Base-by-base conservation (phyloP, 768 basidiomycete species). In the Hygrophoropsis aurantiaca region DNA sequence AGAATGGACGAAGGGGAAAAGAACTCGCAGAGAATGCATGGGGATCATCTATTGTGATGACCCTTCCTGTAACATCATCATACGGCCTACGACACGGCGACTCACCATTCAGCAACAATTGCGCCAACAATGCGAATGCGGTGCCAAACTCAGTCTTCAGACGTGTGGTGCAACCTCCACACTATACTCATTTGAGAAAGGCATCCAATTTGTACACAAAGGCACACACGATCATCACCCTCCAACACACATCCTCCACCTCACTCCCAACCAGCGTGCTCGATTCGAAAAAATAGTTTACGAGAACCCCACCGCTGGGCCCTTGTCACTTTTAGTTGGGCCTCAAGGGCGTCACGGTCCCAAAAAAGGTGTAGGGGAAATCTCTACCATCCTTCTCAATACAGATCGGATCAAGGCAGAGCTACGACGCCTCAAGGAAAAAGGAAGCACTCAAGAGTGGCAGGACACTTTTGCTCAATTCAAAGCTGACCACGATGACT, bases 81-180 rank as follows among this genome's bases (percentile, higher is more conserved):
- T 54, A 8, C 54, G 57, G 2, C 61, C 61, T 5, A n/a, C 51
- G 11, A 57, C 46, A 41, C 27, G 27, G 13, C 27, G 27, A 7
- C 27, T 30, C 13, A 13, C 7, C 27, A 40, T 18, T 40, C 15
- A 40, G 24, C 18, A 19, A 4, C 38, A 2, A 13, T 13, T 19
- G n/a, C 38, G 10, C 13, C 19, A 51, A 45, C n/a, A 42, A 58
- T 19, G 52, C 49, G 11, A 40, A 42, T 68, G 13, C 67, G 63
- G 63, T 7, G 39, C 40, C 9, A 33, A 30, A 27, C 39, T 30
- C 47, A 43, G 6, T 32, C 47, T 27, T 27, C 39, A 5, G 13
- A 9, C 18, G 4, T 40, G 39, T 23, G 40, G 27, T 21, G 47
- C 40, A 13, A 42, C 23, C 7, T 48, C 30, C 13, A 27, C 30